These are phyloP conservation scores for Suhomyces kilbournensis DNA, from an alignment of 805 yeast species.

Conservation along the genomic window DNA sequence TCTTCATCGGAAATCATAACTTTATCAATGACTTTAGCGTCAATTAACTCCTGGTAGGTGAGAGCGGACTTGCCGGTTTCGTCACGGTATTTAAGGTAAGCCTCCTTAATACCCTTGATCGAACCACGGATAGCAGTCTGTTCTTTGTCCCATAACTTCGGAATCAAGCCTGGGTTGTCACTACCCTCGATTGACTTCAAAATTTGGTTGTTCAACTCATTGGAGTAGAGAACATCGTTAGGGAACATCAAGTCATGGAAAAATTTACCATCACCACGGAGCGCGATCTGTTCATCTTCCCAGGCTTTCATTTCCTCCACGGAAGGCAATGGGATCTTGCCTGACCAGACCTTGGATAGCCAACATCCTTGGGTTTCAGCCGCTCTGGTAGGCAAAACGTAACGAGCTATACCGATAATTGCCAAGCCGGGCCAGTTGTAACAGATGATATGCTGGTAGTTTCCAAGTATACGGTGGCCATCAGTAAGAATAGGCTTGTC, in stretches of 20 bases:
- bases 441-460: conserved; percentile 48
- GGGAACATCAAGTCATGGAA: conserved; percentile 50
- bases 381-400: conserved; percentile 50
- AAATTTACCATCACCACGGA: conserved; percentile 19
- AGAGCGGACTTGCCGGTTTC: conserved; percentile 37
- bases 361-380: conserved; percentile 49
- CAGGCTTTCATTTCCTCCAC: conserved; percentile 30
- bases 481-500: conserved; percentile 20
- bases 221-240: conserved; percentile 57
- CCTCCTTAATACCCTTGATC: conserved; percentile 44
- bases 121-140: conserved; percentile 43
- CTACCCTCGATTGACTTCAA: conserved; percentile 8
- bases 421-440: conserved; percentile 45
- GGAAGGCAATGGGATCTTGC: conserved; percentile 41
- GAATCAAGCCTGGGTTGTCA: conserved; percentile 39
- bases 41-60: conserved; percentile 38
- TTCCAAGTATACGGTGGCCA: conserved; percentile 35
- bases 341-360: conserved; percentile 40
- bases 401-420: conserved; percentile 41
- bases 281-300: conserved; percentile 26
- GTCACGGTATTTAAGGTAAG: conserved; percentile 38
- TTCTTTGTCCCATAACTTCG: conserved; percentile 51
- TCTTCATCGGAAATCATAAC: conserved; percentile 16
- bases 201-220: conserved; percentile 29
- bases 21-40: conserved; percentile 16